Percentiles rank a stretch among this genome's conserved stretches.
Conservation (phyloP, 495 filamentous ascomycete genomes). For the Hypoxylon subgilvum region DNA sequence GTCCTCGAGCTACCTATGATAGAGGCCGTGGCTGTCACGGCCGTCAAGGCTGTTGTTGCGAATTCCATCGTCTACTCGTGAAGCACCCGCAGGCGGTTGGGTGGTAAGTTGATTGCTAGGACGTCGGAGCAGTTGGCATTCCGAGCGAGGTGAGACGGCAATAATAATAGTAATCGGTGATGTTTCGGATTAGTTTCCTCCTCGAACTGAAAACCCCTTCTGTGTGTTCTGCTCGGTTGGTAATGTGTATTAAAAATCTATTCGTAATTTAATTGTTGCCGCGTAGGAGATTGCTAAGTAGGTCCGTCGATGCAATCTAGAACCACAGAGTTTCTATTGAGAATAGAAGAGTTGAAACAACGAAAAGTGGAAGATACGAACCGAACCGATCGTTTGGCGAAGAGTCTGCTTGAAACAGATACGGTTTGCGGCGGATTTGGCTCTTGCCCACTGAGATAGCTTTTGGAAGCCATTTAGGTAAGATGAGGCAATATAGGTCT, state of each 20-base stretch:
- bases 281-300: constrained; percentile 14
- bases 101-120: not conserved
- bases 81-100: not conserved
- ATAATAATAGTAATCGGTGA: not conserved
- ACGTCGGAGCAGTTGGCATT: constrained; percentile 1
- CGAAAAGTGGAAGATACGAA: not conserved
- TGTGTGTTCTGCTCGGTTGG: not conserved
- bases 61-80: constrained; percentile 14
- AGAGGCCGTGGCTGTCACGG: constrained; percentile 19
- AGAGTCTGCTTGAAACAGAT: constrained; percentile 3
- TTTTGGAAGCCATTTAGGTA: constrained; percentile 18
- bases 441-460: constrained; percentile 12
- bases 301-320: not conserved
- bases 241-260: constrained; percentile 8
- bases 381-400: not conserved
- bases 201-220: no score
- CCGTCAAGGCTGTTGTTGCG: constrained; percentile 19
- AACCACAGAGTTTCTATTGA: not conserved
- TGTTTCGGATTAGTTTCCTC: not conserved
- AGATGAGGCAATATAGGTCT: constrained; percentile 4
- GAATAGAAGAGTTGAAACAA: not conserved
- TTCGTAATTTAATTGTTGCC: not conserved
- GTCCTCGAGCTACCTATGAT: constrained; percentile 16
- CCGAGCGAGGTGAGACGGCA: not conserved
- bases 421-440: constrained; percentile 5